These are phyloP conservation scores for Chaetomium sp. DNA, from an alignment of 2,329 filamentous ascomycete species.

Conservation along the genomic window DNA sequence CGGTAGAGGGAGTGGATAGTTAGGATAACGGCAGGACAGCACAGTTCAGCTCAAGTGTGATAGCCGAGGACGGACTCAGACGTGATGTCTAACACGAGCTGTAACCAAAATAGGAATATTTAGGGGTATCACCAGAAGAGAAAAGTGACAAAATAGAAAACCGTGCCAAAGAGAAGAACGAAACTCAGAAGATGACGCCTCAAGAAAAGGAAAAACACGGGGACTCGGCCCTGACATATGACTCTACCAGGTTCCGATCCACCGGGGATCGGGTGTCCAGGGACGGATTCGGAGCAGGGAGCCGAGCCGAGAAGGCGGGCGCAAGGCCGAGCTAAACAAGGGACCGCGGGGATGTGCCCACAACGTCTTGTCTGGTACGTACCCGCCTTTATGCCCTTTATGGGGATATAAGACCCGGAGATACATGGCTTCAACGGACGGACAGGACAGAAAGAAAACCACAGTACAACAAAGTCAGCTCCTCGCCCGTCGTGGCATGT, in stretches of 20 bases:
- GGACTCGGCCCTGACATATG: slow-evolving; percentile 11
- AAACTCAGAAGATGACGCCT: background rate
- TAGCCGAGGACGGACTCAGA: no score
- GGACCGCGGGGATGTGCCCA: background rate
- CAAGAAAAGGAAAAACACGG: background rate
- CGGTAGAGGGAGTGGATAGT: no score
- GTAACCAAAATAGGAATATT: background rate
- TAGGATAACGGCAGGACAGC: no score
- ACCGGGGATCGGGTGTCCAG: slow-evolving; percentile 13
- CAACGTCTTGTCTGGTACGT: background rate
- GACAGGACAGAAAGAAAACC: background rate
- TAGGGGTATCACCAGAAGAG: slow-evolving; percentile 12
- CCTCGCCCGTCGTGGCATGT: no score
- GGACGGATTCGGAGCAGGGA: background rate
- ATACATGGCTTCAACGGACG: no score
- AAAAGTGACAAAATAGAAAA: slow-evolving; percentile 2
- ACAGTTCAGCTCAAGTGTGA: no score
- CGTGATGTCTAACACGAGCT: no score
- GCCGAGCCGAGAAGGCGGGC: slow-evolving; percentile 15
- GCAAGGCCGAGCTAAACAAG: slow-evolving; percentile 8
- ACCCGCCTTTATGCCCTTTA: slow-evolving; percentile 2
- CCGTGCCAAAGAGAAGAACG: background rate
- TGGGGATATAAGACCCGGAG: background rate
- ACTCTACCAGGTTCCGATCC: slow-evolving; percentile 3
- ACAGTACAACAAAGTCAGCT: background rate